These are phyloP conservation scores for Leccinum pellstonianum DNA, from an alignment of 768 basidiomycete genomes.

Conservation along the genomic window DNA sequence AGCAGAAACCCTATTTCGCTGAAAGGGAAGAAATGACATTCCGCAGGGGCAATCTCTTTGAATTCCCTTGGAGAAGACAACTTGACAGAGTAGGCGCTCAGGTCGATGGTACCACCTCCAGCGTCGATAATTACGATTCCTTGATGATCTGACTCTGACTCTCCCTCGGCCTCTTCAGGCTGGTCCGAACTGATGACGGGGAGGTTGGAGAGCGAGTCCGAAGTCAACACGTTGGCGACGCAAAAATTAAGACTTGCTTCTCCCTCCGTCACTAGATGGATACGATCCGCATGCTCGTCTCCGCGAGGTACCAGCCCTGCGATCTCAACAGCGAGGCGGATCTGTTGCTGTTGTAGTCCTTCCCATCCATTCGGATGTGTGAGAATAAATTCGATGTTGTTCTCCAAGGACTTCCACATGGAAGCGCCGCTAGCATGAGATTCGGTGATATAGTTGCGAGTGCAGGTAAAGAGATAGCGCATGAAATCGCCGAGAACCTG, in stretches of 20 bases:
- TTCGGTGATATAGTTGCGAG: conserved; percentile 22
- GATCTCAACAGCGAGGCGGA: conserved; percentile 25
- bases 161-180: not conserved
- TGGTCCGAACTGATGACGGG: conserved; percentile 3
- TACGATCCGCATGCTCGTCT: conserved; percentile 10
- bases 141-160: conserved; percentile 26
- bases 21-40: conserved; percentile 20
- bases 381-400: conserved; percentile 24
- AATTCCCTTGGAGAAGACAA: conserved; percentile 23
- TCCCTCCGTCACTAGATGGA: conserved; percentile 29
- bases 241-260: conserved; percentile 37
- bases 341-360: conserved; percentile 29
- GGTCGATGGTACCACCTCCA: conserved; percentile 42
- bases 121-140: conserved; percentile 44
- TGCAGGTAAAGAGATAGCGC: conserved; percentile 25
- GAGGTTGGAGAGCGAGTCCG: conserved; percentile 23
- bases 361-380: conserved; percentile 36
- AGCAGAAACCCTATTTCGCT: not conserved
- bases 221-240: conserved; percentile 41
- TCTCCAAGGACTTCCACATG: conserved; percentile 26
- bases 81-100: conserved; percentile 37
- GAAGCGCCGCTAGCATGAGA: conserved; percentile 28
- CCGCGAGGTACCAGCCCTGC: conserved; percentile 26
- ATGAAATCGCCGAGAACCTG: conserved; percentile 30
- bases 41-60: conserved; percentile 35